Evolutionary conservation across 192 early-diverging fungal genomes (phyloP).

Genomic region (Backusella macrospora): DNA sequence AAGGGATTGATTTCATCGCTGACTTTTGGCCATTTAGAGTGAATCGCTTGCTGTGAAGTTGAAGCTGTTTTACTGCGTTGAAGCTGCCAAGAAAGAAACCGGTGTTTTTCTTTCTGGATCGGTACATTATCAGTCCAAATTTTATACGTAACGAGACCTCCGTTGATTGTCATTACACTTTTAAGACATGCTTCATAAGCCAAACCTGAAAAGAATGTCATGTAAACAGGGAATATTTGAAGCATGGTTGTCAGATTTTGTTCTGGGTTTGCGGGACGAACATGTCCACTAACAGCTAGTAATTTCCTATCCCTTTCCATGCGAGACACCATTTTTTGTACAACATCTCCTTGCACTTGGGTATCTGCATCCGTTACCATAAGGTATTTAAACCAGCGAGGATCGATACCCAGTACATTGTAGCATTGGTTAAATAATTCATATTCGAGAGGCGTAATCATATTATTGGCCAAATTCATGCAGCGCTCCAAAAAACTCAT

Average conservation of each 20-base stretch:
- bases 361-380: slow-evolving; percentile 71
- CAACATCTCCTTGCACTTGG: slow-evolving; percentile 57
- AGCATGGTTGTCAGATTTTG: slow-evolving; percentile 65
- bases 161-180: slow-evolving; percentile 62
- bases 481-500: slow-evolving; percentile 82
- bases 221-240: slow-evolving; percentile 70
- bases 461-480: slow-evolving; percentile 59
- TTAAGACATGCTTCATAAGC: slow-evolving; percentile 66
- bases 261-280: slow-evolving; percentile 64
- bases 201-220: slow-evolving; percentile 61
- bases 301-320: slow-evolving; percentile 59
- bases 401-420: slow-evolving; percentile 64
- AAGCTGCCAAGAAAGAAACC: slow-evolving; percentile 24
- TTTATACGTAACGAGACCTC: slow-evolving; percentile 68
- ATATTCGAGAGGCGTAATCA: slow-evolving; percentile 68
- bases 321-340: slow-evolving; percentile 54
- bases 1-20: slow-evolving; percentile 21
- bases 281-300: slow-evolving; percentile 67
- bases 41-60: slow-evolving; percentile 5
- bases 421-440: slow-evolving; percentile 68
- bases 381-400: slow-evolving; percentile 64
- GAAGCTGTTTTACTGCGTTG: background rate
- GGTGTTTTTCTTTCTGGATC: background rate
- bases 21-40: slow-evolving; percentile 23
- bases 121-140: slow-evolving; percentile 59